A percentile compares a stretch with the other conserved stretches of the same genome.
Evolutionary conservation across 306 rosid genomes (phyloP).

Genomic region (Vigna nakashimae): DNA sequence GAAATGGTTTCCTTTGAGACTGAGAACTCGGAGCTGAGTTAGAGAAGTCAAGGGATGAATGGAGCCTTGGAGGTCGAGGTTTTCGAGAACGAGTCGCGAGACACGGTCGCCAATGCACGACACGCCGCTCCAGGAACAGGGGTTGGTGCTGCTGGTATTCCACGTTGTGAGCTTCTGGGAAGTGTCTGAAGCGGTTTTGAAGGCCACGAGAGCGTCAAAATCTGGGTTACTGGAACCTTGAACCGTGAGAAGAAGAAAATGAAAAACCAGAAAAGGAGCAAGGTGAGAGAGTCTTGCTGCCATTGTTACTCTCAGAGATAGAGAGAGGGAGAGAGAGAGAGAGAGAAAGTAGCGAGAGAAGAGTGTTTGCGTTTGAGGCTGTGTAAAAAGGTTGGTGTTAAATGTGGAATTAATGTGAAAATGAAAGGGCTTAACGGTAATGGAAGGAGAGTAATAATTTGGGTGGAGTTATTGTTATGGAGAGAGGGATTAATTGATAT

Average conservation of each 20-base stretch:
- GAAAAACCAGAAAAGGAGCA: constrained; percentile 20
- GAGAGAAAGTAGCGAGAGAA: not conserved
- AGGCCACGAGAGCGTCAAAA: constrained; percentile 59
- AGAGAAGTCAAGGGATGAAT: constrained; percentile 56
- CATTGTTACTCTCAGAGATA: constrained; percentile 57
- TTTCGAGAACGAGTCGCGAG: constrained; percentile 80
- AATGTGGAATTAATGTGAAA: constrained; percentile 46
- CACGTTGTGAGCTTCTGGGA: constrained; percentile 64
- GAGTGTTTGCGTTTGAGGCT: not conserved
- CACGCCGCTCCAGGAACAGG: constrained; percentile 74
- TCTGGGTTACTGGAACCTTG: constrained; percentile 55
- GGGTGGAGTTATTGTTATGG: not conserved
- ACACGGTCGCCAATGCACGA: constrained; percentile 70
- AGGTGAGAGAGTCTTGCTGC: constrained; percentile 33
- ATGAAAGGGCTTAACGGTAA: constrained; percentile 50
- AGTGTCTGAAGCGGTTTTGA: constrained; percentile 70
- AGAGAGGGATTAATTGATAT: not conserved
- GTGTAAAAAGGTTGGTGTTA: constrained; percentile 24
- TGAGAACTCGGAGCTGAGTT: constrained; percentile 82
- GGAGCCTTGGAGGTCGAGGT: constrained; percentile 71
- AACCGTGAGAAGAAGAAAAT: constrained; percentile 13
- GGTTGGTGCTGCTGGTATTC: constrained; percentile 62
- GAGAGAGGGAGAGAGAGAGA: not conserved
- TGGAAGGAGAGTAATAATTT: constrained; percentile 5
- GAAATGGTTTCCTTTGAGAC: constrained; percentile 80